These are phyloP conservation scores for Aspergillus steynii DNA, from an alignment of 495 filamentous ascomycete genomes.

Conservation along the genomic window DNA sequence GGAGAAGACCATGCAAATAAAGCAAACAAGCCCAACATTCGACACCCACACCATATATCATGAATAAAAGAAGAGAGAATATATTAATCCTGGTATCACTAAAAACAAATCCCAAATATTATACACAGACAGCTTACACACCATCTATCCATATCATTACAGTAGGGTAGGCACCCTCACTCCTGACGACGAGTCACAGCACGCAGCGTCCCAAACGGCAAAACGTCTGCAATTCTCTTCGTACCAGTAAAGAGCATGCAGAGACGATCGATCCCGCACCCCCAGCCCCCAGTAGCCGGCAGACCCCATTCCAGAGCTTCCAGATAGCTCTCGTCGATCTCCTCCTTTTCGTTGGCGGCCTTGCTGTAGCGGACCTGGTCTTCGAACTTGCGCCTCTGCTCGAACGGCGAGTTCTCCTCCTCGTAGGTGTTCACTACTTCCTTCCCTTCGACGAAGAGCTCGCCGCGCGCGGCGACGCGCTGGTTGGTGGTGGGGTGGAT, in stretches of 20 bases:
- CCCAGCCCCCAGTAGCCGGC: slow-evolving; percentile 95
- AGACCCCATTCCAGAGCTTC: slow-evolving; percentile 82
- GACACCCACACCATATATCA: background rate
- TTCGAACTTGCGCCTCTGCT: slow-evolving; percentile 81
- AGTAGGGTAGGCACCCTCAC: background rate
- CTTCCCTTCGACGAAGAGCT: slow-evolving; percentile 78
- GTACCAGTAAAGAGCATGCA: slow-evolving; percentile 83
- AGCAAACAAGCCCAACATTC: background rate
- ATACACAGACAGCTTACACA: background rate
- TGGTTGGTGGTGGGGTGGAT: slow-evolving; percentile 60
- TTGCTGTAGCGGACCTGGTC: slow-evolving; percentile 53
- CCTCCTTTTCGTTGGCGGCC: slow-evolving; percentile 36
- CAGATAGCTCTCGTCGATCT: slow-evolving; percentile 81
- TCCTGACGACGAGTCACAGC: slow-evolving; percentile 32
- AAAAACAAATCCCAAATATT: background rate
- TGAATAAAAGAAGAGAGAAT: background rate
- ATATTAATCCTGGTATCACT: background rate
- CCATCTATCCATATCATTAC: background rate
- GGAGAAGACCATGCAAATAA: background rate
- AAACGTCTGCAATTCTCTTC: slow-evolving; percentile 74
- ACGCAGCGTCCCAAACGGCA: slow-evolving; percentile 84
- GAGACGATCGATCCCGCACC: slow-evolving; percentile 85
- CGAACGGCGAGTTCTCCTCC: slow-evolving; percentile 92
- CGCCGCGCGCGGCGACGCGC: slow-evolving; percentile 72
- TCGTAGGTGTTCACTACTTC: slow-evolving; percentile 96